phyloP scores from a whole-genome alignment of 1,284 basidiomycete species.

The Sporisorium exsertum region DNA sequence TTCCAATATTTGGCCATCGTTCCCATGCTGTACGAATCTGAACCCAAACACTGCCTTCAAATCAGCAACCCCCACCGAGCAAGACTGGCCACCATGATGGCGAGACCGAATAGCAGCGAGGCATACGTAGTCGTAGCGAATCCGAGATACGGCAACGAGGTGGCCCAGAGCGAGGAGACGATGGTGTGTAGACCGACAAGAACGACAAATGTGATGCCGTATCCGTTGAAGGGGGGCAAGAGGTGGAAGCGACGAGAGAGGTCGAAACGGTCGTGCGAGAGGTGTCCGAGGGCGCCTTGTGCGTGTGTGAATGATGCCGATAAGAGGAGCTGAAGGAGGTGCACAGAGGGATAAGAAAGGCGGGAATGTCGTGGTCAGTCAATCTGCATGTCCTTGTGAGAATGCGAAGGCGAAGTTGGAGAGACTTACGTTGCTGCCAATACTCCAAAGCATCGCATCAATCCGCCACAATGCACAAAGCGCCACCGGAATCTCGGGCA shows the following conservation, averaged over 20 bases:
- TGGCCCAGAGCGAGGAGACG: slow-evolving; percentile 56
- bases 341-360: neutral
- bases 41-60: neutral
- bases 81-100: slow-evolving; percentile 53
- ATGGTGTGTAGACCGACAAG: slow-evolving; percentile 57
- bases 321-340: slow-evolving; percentile 41
- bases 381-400: neutral
- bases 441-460: slow-evolving; percentile 64
- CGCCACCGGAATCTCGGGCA: slow-evolving; percentile 56
- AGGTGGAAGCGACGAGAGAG: slow-evolving; percentile 44
- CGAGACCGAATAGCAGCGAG: slow-evolving; percentile 58
- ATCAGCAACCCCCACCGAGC: slow-evolving; percentile 62
- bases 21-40: too few relatives aligned
- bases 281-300: slow-evolving; percentile 48
- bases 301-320: slow-evolving; percentile 57
- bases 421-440: slow-evolving; percentile 49
- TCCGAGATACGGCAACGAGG: slow-evolving; percentile 53
- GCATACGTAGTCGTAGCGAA: slow-evolving; percentile 60
- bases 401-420: neutral
- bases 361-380: neutral
- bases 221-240: slow-evolving; percentile 40
- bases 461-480: slow-evolving; percentile 62
- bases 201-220: slow-evolving; percentile 39
- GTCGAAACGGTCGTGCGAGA: slow-evolving; percentile 25
- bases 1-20: neutral